phyloP scores from a whole-genome alignment of 805 yeast species.

The Torulaspora franciscae region DNA sequence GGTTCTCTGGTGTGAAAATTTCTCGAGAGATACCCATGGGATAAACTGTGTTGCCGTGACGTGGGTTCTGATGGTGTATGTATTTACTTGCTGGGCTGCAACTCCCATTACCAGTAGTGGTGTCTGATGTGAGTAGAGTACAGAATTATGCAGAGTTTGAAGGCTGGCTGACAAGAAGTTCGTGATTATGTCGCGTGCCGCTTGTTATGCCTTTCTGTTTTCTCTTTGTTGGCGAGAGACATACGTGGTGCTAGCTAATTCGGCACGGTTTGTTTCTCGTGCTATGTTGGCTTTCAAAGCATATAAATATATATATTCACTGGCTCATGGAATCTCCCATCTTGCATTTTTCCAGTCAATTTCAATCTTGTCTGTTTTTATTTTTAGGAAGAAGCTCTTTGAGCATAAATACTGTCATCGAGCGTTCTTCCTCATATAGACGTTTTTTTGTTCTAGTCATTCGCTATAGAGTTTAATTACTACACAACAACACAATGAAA shows the following conservation, averaged over 20 bases:
- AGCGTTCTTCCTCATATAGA: background rate
- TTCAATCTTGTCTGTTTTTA: background rate
- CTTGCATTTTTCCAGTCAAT: background rate
- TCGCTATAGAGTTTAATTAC: constrained; percentile 2
- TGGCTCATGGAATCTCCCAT: background rate
- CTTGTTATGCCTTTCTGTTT: background rate
- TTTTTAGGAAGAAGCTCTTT: constrained; percentile 2
- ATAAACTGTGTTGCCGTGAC: background rate
- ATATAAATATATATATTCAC: constrained; percentile 1
- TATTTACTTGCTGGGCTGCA: background rate
- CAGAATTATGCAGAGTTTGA: background rate
- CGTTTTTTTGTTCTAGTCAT: constrained; percentile 7
- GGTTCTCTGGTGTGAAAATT: background rate
- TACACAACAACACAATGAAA: constrained; percentile 52
- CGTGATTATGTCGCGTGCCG: background rate
- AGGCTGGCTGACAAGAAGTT: background rate
- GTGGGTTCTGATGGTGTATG: background rate
- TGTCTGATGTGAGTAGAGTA: background rate
- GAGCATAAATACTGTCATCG: constrained; percentile 4
- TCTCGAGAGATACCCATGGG: background rate
- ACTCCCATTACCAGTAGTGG: background rate
- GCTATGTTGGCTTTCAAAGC: background rate
- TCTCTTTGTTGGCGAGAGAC: background rate
- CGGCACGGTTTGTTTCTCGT: background rate
- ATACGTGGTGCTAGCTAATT: background rate